These are phyloP conservation scores for Penicillium bialowiezense DNA, from an alignment of 495 filamentous ascomycete genomes.

Conservation along the genomic window DNA sequence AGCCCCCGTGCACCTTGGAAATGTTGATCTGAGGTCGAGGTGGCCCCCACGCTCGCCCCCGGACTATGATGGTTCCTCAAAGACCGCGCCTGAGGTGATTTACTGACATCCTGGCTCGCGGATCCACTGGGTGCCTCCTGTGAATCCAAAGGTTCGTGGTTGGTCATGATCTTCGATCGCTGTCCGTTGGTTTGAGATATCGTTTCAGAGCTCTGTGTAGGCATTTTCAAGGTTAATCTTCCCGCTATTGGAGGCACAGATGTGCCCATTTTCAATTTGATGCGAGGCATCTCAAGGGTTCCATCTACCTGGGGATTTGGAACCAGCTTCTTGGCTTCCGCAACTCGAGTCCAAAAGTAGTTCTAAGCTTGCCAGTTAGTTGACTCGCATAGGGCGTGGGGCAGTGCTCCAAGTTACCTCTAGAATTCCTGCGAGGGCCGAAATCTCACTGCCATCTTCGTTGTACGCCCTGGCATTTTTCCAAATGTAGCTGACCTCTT, in stretches of 20 bases:
- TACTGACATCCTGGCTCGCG: constrained; percentile 33
- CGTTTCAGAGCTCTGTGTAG: constrained; percentile 33
- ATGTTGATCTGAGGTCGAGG: constrained; percentile 16
- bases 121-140: constrained; percentile 47
- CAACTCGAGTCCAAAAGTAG: constrained; percentile 61
- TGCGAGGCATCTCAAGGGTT: constrained; percentile 24
- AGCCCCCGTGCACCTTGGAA: constrained; percentile 1
- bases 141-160: constrained; percentile 47
- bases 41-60: constrained; percentile 18
- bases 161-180: constrained; percentile 43
- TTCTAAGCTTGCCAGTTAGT: constrained; percentile 43
- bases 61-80: constrained; percentile 19
- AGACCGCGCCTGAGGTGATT: constrained; percentile 19
- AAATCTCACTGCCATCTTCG: constrained; percentile 81
- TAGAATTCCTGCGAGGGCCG: constrained; percentile 65
- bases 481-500: constrained; percentile 75
- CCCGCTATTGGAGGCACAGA: constrained; percentile 49
- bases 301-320: constrained; percentile 65
- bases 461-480: constrained; percentile 85
- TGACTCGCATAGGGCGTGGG: not conserved
- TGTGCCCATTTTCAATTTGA: constrained; percentile 69
- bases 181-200: constrained; percentile 26
- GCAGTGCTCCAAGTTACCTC: constrained; percentile 53
- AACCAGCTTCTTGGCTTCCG: constrained; percentile 63
- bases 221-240: constrained; percentile 39